Evolutionary conservation across 768 basidiomycete genomes (phyloP).

Genomic region (Lactarius tabidus): DNA sequence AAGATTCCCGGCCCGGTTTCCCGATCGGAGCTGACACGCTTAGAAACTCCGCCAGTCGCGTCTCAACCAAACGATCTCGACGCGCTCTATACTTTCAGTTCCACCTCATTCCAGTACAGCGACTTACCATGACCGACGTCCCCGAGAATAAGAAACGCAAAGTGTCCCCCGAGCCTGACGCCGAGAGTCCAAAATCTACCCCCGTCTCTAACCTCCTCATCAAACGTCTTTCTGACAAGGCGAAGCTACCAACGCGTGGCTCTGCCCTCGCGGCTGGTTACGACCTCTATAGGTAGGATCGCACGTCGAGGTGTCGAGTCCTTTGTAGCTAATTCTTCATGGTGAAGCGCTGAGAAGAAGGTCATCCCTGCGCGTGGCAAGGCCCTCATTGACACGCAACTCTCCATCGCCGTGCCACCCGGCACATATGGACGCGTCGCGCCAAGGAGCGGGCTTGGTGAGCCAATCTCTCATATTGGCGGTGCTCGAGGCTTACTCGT

Average conservation of each 20-base stretch:
- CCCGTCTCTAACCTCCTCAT: slow-evolving; percentile 61
- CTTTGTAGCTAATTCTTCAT: not conserved
- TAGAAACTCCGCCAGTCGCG: slow-evolving; percentile 4
- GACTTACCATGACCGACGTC: slow-evolving; percentile 8
- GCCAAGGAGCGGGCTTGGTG: slow-evolving; percentile 92
- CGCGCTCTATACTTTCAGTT: not conserved
- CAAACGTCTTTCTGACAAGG: slow-evolving; percentile 80
- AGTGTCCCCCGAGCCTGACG: slow-evolving; percentile 41
- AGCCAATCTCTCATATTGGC: not conserved
- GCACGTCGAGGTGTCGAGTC: not conserved
- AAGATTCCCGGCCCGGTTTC: not conserved
- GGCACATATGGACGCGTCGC: slow-evolving; percentile 97
- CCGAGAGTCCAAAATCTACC: slow-evolving; percentile 32
- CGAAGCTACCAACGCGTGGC: slow-evolving; percentile 81
- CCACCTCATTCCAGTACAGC: not conserved
- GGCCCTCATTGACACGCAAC: slow-evolving; percentile 84
- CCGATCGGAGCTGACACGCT: slow-evolving; percentile 23
- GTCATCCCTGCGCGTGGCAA: slow-evolving; percentile 85
- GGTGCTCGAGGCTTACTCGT: not conserved
- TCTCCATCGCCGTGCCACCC: slow-evolving; percentile 88
- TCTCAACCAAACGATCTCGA: not conserved
- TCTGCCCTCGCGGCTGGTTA: slow-evolving; percentile 88
- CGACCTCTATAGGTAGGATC: slow-evolving; percentile 83
- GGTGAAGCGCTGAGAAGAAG: slow-evolving; percentile 74
- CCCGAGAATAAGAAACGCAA: slow-evolving; percentile 54